Percentiles rank a stretch among this genome's conserved stretches.
Evolutionary conservation across 2,329 filamentous ascomycete genomes (phyloP).

Genomic region (Trematosphaeria pertusa): DNA sequence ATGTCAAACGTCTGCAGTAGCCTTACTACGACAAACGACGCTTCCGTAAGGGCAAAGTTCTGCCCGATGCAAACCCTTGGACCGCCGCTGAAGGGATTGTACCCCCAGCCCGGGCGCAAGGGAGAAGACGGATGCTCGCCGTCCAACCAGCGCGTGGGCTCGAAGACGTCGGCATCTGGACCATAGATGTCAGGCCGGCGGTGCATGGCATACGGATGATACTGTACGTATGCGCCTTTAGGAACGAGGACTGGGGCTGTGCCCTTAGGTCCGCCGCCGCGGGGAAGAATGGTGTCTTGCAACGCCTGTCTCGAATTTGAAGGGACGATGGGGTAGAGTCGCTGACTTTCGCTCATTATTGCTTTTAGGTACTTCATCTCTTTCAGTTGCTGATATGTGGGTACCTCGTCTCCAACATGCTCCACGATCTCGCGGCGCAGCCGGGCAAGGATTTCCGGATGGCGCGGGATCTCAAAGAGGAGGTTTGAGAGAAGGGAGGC

Average conservation of each 20-base stretch:
- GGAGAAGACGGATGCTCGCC: conserved; percentile 13
- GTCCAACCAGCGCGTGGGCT: conserved; percentile 45
- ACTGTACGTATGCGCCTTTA: conserved; percentile 29
- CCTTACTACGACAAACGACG: conserved; percentile 28
- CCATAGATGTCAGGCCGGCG: conserved; percentile 40
- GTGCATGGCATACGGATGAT: conserved; percentile 34
- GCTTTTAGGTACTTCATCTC: conserved; percentile 36
- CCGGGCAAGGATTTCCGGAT: conserved; percentile 38
- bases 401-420: conserved; percentile 52
- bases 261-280: conserved; percentile 39
- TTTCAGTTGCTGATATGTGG: conserved; percentile 38
- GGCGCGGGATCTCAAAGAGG: conserved; percentile 45
- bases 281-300: conserved; percentile 35
- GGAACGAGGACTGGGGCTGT: conserved; percentile 32
- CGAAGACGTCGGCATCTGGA: conserved; percentile 37
- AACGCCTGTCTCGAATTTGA: conserved; percentile 36
- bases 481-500: conserved; percentile 40
- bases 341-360: conserved; percentile 39
- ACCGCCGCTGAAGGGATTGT: conserved; percentile 36
- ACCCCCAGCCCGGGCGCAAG: conserved; percentile 34
- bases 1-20: conserved; percentile 29
- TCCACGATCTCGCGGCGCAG: conserved; percentile 46
- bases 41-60: conserved; percentile 34
- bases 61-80: conserved; percentile 38
- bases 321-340: conserved; percentile 41